Percentiles rank a stretch among this genome's conserved stretches.
These are phyloP conservation scores for Termitomyces sp. DNA, from an alignment of 768 basidiomycete genomes.

Conservation along the genomic window DNA sequence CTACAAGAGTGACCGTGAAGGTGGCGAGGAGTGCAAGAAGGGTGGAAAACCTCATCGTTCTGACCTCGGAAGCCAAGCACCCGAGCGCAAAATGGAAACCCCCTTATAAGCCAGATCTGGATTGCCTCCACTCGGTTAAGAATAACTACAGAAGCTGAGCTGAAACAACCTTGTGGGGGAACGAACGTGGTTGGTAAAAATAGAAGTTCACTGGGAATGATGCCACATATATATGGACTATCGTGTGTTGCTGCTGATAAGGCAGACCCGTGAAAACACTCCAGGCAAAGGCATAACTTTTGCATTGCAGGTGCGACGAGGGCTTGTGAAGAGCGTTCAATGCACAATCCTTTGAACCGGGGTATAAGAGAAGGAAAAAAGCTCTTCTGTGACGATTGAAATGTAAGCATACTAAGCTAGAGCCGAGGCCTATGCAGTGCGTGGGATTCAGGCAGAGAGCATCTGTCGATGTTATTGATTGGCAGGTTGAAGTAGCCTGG, in stretches of 20 bases:
- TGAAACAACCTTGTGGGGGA: background rate
- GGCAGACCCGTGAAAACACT: no score
- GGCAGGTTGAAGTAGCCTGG: background rate
- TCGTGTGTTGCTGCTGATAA: background rate
- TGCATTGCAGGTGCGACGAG: background rate
- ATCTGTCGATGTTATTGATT: background rate
- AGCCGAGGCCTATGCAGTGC: background rate
- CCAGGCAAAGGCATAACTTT: background rate
- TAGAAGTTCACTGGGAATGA: background rate
- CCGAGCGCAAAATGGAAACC: no score
- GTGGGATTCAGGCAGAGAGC: background rate
- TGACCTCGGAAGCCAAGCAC: background rate
- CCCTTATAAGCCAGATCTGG: background rate
- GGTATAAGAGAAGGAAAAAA: background rate
- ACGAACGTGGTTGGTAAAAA: background rate
- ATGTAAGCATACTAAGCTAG: background rate
- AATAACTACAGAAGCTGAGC: no score
- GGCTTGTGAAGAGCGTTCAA: background rate
- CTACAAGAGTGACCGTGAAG: background rate
- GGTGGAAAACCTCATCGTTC: slow-evolving; percentile 1
- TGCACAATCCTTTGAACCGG: background rate
- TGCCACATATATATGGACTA: background rate
- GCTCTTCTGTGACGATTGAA: no score
- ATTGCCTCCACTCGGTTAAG: background rate
- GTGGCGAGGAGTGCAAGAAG: background rate